Evolutionary conservation across 148 eudicot genomes (phyloP).

Genomic region (Fagopyrum tataricum): DNA sequence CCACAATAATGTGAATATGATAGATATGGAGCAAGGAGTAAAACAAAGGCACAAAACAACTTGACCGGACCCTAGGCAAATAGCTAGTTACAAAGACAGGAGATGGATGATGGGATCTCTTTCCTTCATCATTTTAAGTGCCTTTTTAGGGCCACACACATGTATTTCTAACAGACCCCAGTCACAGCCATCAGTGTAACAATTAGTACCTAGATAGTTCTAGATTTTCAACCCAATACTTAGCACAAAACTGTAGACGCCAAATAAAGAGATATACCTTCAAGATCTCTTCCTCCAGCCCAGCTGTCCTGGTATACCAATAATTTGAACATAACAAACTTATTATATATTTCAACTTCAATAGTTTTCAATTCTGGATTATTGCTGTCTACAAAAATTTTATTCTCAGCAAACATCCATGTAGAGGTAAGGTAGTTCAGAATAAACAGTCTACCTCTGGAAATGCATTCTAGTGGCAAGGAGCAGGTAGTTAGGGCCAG

Average conservation of each 20-base stretch:
- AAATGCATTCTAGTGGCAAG: slow-evolving; percentile 84
- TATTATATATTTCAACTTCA: slow-evolving; percentile 13
- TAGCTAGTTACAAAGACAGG: too few species aligned
- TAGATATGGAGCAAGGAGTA: too few species aligned
- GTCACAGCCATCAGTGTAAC: too few species aligned
- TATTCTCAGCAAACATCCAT: not conserved
- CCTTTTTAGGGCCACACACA: too few species aligned
- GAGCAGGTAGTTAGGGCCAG: slow-evolving; percentile 70
- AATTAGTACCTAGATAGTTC: too few species aligned
- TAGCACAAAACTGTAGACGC: not conserved
- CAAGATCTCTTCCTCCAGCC: slow-evolving; percentile 87
- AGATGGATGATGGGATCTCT: too few species aligned
- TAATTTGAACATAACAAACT: slow-evolving; percentile 18
- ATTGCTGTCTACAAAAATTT: not conserved
- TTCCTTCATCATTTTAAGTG: too few species aligned
- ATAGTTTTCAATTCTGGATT: not conserved
- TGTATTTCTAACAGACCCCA: too few species aligned
- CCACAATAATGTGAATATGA: too few species aligned
- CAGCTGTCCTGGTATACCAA: slow-evolving; percentile 73
- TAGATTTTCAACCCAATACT: too few species aligned
- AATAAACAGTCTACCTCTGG: slow-evolving; percentile 49
- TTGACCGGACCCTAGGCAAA: too few species aligned
- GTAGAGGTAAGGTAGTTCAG: not conserved
- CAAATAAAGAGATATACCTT: slow-evolving; percentile 46
- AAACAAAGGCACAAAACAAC: too few species aligned